Evolutionary conservation across 805 yeast genomes (phyloP), one percentile per base, ranked within the genome.

Genomic region (Ogataea minuta): DNA sequence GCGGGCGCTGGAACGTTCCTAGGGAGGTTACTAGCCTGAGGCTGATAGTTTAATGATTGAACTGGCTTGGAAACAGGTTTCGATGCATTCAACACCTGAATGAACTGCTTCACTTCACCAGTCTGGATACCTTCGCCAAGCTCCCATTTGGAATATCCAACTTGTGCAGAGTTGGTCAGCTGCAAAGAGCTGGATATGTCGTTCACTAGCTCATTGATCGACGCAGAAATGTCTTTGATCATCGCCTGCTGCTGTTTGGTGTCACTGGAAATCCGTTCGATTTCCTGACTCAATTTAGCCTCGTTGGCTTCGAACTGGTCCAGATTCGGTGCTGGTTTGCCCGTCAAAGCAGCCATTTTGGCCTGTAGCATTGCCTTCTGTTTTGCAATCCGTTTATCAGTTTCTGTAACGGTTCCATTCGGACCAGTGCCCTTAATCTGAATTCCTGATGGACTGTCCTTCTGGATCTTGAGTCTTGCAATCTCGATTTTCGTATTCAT

Each of bases 281-380:
- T 62, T 34, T 77, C 82, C 43, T 70, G 72, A 35, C 71, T 72
- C 46, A 82, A 70, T 42, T 68, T 65, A 6, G 66, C 59, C 44
- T 81, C 87, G 35, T 77, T 73, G 36, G 70, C 74, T 27, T 78
- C 77, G 50, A 74, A 71, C 3, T 66, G 67, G 16, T 69, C 71
- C 29, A 67, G 60, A 23, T 66, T 66, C 6, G 71, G 63, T 3
- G 71, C 66, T 6, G 76, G 68, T 53, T 80, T 83, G 5, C 96
- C 96, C 0, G 97, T 90, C 53, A 91, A 73, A 3, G 91, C 87
- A 20, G 96, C 95, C 95, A 91, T 89, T 50, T 95, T 76, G 35
- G 90, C 85, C 47, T 81, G 79, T 51, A 93, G 69, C 41, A 80
- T 65, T 28, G 91, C 95, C 56, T 84, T 83, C 28, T 86, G 81